Conservation (phyloP, 305 asterid species). For the Solanum chacoense region DNA sequence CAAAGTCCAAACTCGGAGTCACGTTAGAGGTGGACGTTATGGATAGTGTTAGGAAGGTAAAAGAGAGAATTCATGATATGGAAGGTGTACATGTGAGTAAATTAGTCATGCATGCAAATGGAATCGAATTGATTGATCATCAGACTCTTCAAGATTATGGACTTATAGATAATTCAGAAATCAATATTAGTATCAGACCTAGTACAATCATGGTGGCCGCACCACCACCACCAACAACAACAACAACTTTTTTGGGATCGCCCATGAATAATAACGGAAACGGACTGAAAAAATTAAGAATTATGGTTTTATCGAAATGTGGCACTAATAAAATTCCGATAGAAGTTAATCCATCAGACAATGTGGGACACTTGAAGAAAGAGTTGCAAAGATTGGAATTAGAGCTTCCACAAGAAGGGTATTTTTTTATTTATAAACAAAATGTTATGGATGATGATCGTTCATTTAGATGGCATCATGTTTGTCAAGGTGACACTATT, state of each 20-base stretch:
- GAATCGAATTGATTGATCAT: slow-evolving; percentile 36
- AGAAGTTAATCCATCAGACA: slow-evolving; percentile 33
- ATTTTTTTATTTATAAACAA: slow-evolving; percentile 49
- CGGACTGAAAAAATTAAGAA: slow-evolving; percentile 16
- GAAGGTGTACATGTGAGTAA: slow-evolving; percentile 20
- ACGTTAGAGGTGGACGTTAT: slow-evolving; percentile 18
- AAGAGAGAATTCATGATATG: slow-evolving; percentile 34
- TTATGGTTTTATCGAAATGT: slow-evolving; percentile 14
- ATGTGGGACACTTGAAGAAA: slow-evolving; percentile 33
- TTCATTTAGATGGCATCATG: slow-evolving; percentile 56
- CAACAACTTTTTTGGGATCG: slow-evolving; percentile 8
- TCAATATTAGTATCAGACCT: slow-evolving; percentile 11
- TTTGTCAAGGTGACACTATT: slow-evolving; percentile 45
- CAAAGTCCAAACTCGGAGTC: slow-evolving; percentile 10
- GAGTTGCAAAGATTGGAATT: slow-evolving; percentile 29
- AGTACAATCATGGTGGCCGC: not conserved
- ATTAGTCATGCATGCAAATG: slow-evolving; percentile 22
- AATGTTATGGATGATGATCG: slow-evolving; percentile 66
- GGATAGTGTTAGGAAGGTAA: slow-evolving; percentile 25
- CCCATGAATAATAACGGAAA: not conserved
- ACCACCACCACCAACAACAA: slow-evolving; percentile 9
- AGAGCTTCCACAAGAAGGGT: slow-evolving; percentile 44
- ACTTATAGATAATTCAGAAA: slow-evolving; percentile 23
- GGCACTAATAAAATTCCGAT: slow-evolving; percentile 32
- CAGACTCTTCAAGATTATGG: slow-evolving; percentile 22